Base-by-base conservation (phyloP, 768 basidiomycete species). In the Auriscalpium orientale region DNA sequence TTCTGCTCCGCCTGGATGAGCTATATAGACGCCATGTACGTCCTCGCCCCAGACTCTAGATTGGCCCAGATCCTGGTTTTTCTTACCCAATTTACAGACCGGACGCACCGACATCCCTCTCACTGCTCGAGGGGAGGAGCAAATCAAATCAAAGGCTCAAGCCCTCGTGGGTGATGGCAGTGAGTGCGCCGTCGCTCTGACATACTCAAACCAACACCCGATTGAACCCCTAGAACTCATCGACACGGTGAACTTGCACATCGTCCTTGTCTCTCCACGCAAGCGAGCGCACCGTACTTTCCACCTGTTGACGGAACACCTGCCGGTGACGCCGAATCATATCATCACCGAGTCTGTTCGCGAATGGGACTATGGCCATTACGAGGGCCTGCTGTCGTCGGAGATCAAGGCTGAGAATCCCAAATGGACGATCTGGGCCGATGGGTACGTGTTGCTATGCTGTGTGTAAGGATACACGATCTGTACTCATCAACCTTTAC, bases 311-410 rank as follows among this genome's bases (percentile, higher is more conserved):
- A 92, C 93, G 54, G 78, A 70, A 33, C 74, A 79, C 56, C 62
- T 78, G 38, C 68, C 70, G 4, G 57, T 72, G 51, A 52, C 65
- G 37, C 86, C 85, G 2, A 57, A 78, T 56, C 82, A 86, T 64
- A 63, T 77, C 18, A 66, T 82, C 36, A 83, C 85, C 0, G 89
- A 91, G 61, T 78, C 82, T 21, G 84, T 75, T 22, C 76, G 83
- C 45, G 92, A 95, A 68, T 95, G 91, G 91, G 89, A 95, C 65
- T 95, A 95, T 66, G 84, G 95, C 10, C 82, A 89, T 8, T 97
- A 90, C 65, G 94, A 95, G 67, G 94, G 93, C 6, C 79, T 94
- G 44, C 67, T 79, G 28, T 74, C 84, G n/a, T 72, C 81, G n/a
- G 89, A 95, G 62, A 95, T 95, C 62, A 73, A 82, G 58, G 76